Evolutionary conservation across 495 filamentous ascomycete species (phyloP), one percentile per base, ranked within the genome.

Genomic region (Penicillium soppii): DNA sequence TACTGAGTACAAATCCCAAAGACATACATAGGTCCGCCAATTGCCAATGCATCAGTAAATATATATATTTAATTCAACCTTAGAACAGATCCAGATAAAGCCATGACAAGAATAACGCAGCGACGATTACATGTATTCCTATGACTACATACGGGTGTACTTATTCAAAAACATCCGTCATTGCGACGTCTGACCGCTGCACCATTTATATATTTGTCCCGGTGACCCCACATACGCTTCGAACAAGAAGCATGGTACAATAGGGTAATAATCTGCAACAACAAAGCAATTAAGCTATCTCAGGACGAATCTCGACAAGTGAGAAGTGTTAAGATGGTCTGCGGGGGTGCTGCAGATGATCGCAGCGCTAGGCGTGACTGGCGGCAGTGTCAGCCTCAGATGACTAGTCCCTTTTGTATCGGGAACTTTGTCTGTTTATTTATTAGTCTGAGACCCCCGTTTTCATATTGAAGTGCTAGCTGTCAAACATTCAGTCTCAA

Each of bases 281-380:
- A 32, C n/a, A 1, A 29, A 3, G 35, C 0, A 30, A 22, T 13
- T 10, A 37, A 16, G 17, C 32, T 47, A 45, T 45, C 35, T 22
- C 32, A 33, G 32, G 30, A 37, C 7, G 9, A 6, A 12, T 19
- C 7, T 26, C 21, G 29, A 35, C 30, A 9, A 13, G 16, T 53
- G 40, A 54, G 53, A 49, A 23, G 9, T 30, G 17, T 7, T 25
- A 2, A 36, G 26, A 22, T 23, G 12, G 25, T n/a, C 41, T 40
- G 46, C 32, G 35, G 42, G 37, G 57, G 33, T n/a, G n/a, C 56
- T 51, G 52, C 60, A 53, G 57, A 38, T 63, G 60, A 63, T 54
- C 39, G 42, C 43, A 38, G 62, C 62, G 62, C 56, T 63, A 63
- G 50, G 48, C 44, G 56, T 65, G 62, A 65, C 59, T 37, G 19